Conservation (phyloP, 352 stramenopile species). For the Blastocystis sp. region DNA sequence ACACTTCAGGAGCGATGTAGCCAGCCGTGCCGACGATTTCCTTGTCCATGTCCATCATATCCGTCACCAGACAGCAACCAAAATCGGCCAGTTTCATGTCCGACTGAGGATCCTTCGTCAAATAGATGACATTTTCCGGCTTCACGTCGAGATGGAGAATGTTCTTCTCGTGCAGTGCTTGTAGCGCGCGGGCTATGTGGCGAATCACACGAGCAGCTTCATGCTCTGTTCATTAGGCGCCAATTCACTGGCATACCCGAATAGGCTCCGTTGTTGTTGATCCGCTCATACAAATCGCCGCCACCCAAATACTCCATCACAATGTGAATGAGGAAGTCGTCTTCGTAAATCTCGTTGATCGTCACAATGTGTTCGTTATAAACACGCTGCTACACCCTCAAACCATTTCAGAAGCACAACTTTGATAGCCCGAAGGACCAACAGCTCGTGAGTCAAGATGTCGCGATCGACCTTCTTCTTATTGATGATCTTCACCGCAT, state of each 20-base stretch:
- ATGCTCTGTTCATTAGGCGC: neutral
- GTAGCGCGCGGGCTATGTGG: conserved; percentile 23
- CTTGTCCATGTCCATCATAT: neutral
- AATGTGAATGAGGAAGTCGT: conserved; percentile 62
- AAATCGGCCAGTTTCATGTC: conserved; percentile 66
- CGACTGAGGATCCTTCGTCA: conserved; percentile 3
- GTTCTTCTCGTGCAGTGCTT: conserved; percentile 29
- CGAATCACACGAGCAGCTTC: conserved; percentile 48
- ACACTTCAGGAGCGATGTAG: conserved; percentile 56
- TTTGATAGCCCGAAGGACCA: conserved; percentile 46
- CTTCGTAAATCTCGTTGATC: conserved; percentile 67
- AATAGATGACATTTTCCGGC: conserved; percentile 58
- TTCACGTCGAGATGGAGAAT: conserved; percentile 67
- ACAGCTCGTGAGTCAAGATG: conserved; percentile 52
- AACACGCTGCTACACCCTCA: conserved; percentile 19
- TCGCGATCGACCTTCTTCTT: conserved; percentile 63
- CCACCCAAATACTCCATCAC: conserved; percentile 57
- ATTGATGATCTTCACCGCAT: conserved; percentile 61
- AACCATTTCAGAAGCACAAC: neutral
- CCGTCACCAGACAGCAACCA: conserved; percentile 44
- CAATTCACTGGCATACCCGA: neutral
- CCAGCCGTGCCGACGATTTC: conserved; percentile 55
- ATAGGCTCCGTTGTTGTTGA: neutral
- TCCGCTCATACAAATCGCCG: conserved; percentile 52
- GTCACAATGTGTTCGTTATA: conserved; percentile 56